A percentile compares a stretch with the other conserved stretches of the same genome.
Conservation (phyloP, 768 basidiomycete species). For the Mycena haematopus region DNA sequence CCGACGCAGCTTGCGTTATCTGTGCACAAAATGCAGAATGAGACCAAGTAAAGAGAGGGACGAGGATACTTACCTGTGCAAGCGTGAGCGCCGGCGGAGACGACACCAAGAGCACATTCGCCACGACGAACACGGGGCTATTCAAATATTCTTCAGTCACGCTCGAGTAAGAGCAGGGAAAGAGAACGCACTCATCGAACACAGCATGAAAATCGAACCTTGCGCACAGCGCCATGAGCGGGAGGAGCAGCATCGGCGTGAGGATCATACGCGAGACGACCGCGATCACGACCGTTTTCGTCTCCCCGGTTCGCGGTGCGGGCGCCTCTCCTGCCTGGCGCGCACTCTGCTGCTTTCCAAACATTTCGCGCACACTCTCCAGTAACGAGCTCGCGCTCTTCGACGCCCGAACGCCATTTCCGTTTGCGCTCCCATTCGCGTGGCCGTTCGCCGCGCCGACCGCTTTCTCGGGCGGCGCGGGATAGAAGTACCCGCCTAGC, state of each 20-base stretch:
- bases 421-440: not conserved
- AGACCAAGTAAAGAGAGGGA: constrained; percentile 9
- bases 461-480: constrained; percentile 36
- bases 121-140: constrained; percentile 87
- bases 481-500: constrained; percentile 91
- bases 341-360: constrained; percentile 38
- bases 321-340: constrained; percentile 15
- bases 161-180: constrained; percentile 32
- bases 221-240: constrained; percentile 71
- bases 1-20: constrained; percentile 84
- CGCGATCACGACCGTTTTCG: constrained; percentile 81
- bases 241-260: constrained; percentile 79
- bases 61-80: constrained; percentile 53
- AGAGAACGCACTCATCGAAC: constrained; percentile 73
- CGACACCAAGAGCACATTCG: constrained; percentile 81
- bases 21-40: constrained; percentile 32
- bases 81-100: constrained; percentile 75
- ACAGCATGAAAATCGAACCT: constrained; percentile 63
- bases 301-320: constrained; percentile 63
- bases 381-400: constrained; percentile 23
- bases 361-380: constrained; percentile 50
- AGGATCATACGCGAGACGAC: constrained; percentile 88
- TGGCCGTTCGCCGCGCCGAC: not conserved
- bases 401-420: not conserved
- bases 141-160: constrained; percentile 12